Conservation (phyloP, 2,329 filamentous ascomycete species). For the Microdochium paspali region DNA sequence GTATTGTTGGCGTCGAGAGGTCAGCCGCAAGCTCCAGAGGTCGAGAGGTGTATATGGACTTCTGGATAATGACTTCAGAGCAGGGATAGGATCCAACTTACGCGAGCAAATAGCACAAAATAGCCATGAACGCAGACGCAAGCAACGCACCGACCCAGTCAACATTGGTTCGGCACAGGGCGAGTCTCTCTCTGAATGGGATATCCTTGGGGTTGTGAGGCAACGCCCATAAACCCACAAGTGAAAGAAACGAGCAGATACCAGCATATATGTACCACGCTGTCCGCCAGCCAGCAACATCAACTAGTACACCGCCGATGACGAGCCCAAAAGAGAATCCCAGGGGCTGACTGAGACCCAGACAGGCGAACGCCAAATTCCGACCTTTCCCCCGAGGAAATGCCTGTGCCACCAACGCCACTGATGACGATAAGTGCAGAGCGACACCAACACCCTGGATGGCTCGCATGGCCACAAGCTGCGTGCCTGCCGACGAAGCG, state of each 20-base stretch:
- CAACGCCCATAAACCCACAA: conserved; percentile 13
- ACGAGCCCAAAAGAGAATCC: conserved; percentile 29
- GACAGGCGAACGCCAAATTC: conserved; percentile 16
- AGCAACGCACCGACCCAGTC: conserved; percentile 36
- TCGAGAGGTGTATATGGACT: too few relatives aligned
- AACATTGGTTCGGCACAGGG: conserved; percentile 22
- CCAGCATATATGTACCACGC: conserved; percentile 19
- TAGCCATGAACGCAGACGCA: conserved; percentile 24
- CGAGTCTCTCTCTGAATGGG: conserved; percentile 6
- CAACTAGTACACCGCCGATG: conserved; percentile 26
- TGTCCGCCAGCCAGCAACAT: conserved; percentile 25
- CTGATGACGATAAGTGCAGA: conserved; percentile 10
- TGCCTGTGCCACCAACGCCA: conserved; percentile 6
- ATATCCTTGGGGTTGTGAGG: conserved; percentile 6
- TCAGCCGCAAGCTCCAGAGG: neutral
- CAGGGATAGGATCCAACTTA: too few relatives aligned
- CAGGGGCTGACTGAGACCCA: conserved; percentile 25
- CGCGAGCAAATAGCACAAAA: conserved; percentile 34
- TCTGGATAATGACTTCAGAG: too few relatives aligned
- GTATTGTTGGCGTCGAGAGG: too few relatives aligned
- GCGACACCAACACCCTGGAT: conserved; percentile 8
- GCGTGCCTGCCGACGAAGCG: conserved; percentile 4
- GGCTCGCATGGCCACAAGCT: conserved; percentile 9
- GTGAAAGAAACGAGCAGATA: conserved; percentile 15
- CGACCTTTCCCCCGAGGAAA: conserved; percentile 8